Conservation (phyloP, 148 eudicot genomes). For the Dysphania ambrosioides region DNA sequence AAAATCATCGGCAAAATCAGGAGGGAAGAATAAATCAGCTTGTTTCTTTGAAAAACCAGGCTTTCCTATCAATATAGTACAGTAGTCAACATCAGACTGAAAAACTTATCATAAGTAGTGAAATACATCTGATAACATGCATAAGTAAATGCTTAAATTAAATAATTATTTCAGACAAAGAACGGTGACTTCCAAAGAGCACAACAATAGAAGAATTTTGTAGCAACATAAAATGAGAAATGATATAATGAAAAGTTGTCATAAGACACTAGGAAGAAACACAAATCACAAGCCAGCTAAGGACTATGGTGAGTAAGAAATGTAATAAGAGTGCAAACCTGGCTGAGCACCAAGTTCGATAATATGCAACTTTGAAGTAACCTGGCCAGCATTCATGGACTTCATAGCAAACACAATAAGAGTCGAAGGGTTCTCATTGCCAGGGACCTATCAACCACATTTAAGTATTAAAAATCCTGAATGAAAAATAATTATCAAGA, state of each 20-base stretch:
- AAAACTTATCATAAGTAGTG: background rate
- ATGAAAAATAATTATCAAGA: constrained; percentile 6
- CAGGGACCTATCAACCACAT: constrained; percentile 49
- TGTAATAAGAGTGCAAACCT: constrained; percentile 42
- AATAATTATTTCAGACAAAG: constrained; percentile 3
- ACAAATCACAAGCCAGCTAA: background rate
- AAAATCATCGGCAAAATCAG: constrained; percentile 95
- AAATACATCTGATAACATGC: background rate
- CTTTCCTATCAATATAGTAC: constrained; percentile 49
- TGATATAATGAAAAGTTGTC: background rate
- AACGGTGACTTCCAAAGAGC: background rate
- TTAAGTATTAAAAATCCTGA: background rate
- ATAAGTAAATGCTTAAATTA: background rate
- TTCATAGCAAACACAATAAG: constrained; percentile 92
- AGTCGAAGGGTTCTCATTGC: constrained; percentile 85
- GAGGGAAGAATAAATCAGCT: constrained; percentile 97
- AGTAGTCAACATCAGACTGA: background rate
- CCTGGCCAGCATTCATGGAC: constrained; percentile 81
- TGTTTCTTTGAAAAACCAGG: constrained; percentile 86
- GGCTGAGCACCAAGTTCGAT: constrained; percentile 99
- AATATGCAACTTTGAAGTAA: constrained; percentile 83
- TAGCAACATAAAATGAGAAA: background rate
- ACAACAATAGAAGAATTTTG: background rate
- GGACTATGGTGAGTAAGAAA: background rate
- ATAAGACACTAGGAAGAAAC: background rate